Percentiles rank a stretch among this genome's conserved stretches.
Evolutionary conservation across 2,329 filamentous ascomycete genomes (phyloP).

Genomic region (Paracoccidioides brasiliensis): DNA sequence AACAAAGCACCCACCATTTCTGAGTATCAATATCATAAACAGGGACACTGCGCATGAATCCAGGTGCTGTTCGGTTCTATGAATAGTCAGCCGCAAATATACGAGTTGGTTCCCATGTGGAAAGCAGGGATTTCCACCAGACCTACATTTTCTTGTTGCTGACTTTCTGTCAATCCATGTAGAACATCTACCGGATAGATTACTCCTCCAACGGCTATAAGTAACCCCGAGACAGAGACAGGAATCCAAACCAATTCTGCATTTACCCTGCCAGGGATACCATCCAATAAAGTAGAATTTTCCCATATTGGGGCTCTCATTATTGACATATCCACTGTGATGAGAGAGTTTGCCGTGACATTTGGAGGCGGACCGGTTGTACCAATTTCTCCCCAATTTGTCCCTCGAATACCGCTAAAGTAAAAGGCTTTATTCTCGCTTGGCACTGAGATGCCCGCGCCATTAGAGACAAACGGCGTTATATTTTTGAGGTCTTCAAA

Average conservation of each 20-base stretch:
- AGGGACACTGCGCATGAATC: slow-evolving; percentile 26
- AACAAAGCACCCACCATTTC: slow-evolving; percentile 14
- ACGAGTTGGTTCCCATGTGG: neutral
- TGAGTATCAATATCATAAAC: slow-evolving; percentile 25
- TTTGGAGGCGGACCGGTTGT: slow-evolving; percentile 22
- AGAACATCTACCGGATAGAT: slow-evolving; percentile 16
- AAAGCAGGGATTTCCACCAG: neutral
- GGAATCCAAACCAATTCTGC: slow-evolving; percentile 53
- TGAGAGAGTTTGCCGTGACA: slow-evolving; percentile 41
- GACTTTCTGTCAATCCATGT: neutral
- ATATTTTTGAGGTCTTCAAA: slow-evolving; percentile 33
- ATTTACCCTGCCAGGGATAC: slow-evolving; percentile 45
- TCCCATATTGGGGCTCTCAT: slow-evolving; percentile 42
- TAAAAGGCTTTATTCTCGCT: slow-evolving; percentile 62
- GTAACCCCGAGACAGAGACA: slow-evolving; percentile 23
- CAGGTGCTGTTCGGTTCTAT: slow-evolving; percentile 16
- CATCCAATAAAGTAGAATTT: slow-evolving; percentile 41
- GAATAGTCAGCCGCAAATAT: neutral
- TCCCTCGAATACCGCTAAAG: slow-evolving; percentile 49
- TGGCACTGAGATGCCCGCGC: slow-evolving; percentile 50
- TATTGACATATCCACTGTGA: slow-evolving; percentile 46
- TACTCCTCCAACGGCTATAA: slow-evolving; percentile 29
- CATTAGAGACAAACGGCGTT: slow-evolving; percentile 51
- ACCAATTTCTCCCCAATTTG: slow-evolving; percentile 39
- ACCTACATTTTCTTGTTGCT: slow-evolving; percentile 13